Conservation (phyloP, 768 basidiomycete genomes). For the Dictyophora rubrovolvata region DNA sequence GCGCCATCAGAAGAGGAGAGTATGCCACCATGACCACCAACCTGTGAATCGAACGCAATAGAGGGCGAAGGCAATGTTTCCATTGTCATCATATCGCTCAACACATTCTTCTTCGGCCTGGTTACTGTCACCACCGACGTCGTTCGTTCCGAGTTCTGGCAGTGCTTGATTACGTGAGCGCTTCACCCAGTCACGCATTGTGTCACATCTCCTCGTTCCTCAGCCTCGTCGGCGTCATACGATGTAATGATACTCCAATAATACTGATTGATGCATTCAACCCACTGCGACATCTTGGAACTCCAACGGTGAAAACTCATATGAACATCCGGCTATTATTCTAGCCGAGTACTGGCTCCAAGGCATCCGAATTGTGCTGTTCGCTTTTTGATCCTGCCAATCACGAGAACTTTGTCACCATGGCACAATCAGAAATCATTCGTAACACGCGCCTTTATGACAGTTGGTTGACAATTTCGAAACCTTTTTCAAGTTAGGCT, state of each 20-base stretch:
- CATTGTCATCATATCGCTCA: neutral
- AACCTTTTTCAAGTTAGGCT: neutral
- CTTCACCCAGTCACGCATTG: too few relatives aligned
- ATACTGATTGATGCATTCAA: too few relatives aligned
- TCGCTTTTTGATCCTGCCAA: neutral
- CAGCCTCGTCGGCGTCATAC: too few relatives aligned
- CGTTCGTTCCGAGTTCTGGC: too few relatives aligned
- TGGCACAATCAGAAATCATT: neutral
- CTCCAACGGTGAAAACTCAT: too few relatives aligned
- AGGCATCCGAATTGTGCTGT: neutral
- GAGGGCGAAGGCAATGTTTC: neutral
- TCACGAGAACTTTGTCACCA: neutral
- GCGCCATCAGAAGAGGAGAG: conserved; percentile 59
- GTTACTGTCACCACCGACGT: neutral
- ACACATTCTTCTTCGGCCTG: neutral
- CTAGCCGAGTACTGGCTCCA: too few relatives aligned
- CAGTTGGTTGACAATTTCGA: neutral
- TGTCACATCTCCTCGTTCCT: too few relatives aligned
- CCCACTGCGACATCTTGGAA: too few relatives aligned
- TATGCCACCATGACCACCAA: conserved; percentile 77
- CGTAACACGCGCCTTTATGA: neutral
- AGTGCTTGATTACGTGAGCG: too few relatives aligned
- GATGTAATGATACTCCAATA: too few relatives aligned
- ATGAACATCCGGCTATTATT: too few relatives aligned
- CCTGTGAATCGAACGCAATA: conserved; percentile 43